Evolutionary conservation across 2,329 filamentous ascomycete genomes (phyloP), one percentile per base, ranked within the genome.

Genomic region (Microdochium nivale): DNA sequence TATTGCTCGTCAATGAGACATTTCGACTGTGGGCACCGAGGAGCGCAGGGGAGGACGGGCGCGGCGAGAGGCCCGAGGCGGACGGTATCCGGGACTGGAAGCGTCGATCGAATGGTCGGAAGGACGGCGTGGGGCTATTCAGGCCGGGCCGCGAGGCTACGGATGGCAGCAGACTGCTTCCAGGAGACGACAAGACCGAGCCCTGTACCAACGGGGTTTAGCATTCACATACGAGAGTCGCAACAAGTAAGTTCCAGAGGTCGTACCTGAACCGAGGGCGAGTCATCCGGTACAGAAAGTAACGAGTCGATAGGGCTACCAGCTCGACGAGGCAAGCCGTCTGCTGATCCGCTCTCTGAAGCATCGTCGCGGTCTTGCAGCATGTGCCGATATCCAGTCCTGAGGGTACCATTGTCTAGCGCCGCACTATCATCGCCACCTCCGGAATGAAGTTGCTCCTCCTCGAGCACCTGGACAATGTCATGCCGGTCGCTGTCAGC

Each of bases 51-150:
- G 91, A 96, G 1, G 79, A 77, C 7, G 87, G 78, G 52, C 91
- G 81, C 30, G 87, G 84, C 25, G 83, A 83, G 24, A 78, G 65
- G 30, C 68, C 63, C 48, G 73, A 72, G 14, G 86, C 81, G 10
- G 85, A 83, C 53, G 78, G 75, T 56, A 96, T 81, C 48, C 91
- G 85, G 16, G 92, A 92, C 65, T 95, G 90, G 69, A 99, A 99
- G 52, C 94, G 84, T 56, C 90, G 84, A 65, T 99, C 94, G 67
- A 99, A 99, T 3, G 94, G 92, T 62, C 92, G 84, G 61, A 96
- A 87, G 16, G 89, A 90, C 21, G 88, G 88, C 16, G 87, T 88
- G 14, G 89, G 85, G 59, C 86, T 90, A 57, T 71, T 72, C 37
- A 87, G 69, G 54, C 82, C 78, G 21, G 82, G 78, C 53, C 86